phyloP scores from a whole-genome alignment of 768 basidiomycete genomes.

The Lentinus tigrinus region DNA sequence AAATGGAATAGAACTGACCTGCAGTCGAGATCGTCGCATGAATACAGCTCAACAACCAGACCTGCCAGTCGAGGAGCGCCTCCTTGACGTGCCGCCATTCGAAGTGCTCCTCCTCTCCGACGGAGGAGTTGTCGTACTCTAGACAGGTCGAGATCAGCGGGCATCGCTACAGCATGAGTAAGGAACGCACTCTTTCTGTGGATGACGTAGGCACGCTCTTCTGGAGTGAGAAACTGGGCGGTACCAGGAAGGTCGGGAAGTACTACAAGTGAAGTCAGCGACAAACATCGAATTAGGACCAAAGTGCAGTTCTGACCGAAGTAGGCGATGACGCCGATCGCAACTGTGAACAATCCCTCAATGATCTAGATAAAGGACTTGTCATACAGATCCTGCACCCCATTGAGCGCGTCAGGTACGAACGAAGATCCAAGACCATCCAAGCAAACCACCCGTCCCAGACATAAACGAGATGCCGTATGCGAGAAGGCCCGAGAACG shows the following conservation, averaged over 20 bases:
- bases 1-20: slow-evolving; percentile 40
- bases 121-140: slow-evolving; percentile 55
- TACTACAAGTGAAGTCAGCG: slow-evolving; percentile 31
- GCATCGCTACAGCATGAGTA: neutral
- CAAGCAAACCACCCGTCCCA: slow-evolving; percentile 24
- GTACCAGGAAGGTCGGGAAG: slow-evolving; percentile 61
- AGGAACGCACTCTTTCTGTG: slow-evolving; percentile 51
- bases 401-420: neutral
- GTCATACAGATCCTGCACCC: neutral
- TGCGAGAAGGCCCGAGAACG: slow-evolving; percentile 31
- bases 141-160: neutral
- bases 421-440: slow-evolving; percentile 35
- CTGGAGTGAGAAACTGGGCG: slow-evolving; percentile 56
- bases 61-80: slow-evolving; percentile 64
- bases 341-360: slow-evolving; percentile 61
- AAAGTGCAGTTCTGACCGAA: slow-evolving; percentile 36
- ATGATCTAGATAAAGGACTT: slow-evolving; percentile 40
- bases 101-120: slow-evolving; percentile 61
- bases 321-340: slow-evolving; percentile 51
- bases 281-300: too few species aligned
- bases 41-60: slow-evolving; percentile 53
- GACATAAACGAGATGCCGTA: slow-evolving; percentile 36
- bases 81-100: slow-evolving; percentile 49
- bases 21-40: slow-evolving; percentile 58
- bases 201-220: slow-evolving; percentile 54